A percentile compares a stretch with the other conserved stretches of the same genome.
Conservation (phyloP, 2,329 filamentous ascomycete genomes). For the Blumeria hordei region DNA sequence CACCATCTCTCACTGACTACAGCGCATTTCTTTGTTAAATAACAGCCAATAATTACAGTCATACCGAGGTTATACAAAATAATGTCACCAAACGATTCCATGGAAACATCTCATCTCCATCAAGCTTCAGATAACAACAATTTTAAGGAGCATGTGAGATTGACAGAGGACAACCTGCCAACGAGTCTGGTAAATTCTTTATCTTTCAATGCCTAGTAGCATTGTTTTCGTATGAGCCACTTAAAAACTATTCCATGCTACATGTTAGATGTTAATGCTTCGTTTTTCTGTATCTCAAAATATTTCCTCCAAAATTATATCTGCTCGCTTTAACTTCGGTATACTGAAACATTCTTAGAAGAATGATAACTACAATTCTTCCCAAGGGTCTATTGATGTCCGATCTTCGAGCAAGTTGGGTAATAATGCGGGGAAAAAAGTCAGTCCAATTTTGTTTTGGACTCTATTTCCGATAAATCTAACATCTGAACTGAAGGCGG, state of each 20-base stretch:
- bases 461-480: constrained; percentile 2
- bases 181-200: constrained; percentile 1
- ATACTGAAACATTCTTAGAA: constrained; percentile 6
- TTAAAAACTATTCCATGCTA: not conserved
- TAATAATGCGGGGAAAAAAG: constrained; percentile 29
- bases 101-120: constrained; percentile 20
- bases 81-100: constrained; percentile 20
- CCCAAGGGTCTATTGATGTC: constrained; percentile 18
- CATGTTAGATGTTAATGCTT: not conserved
- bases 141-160: constrained; percentile 16
- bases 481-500: constrained; percentile 21
- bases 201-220: not conserved
- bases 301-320: not conserved
- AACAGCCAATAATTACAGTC: not conserved
- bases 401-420: constrained; percentile 29
- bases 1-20: constrained; percentile 3
- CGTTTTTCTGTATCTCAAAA: not conserved
- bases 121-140: constrained; percentile 16
- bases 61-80: constrained; percentile 5
- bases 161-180: constrained; percentile 8
- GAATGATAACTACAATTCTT: constrained; percentile 7
- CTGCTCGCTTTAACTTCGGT: not conserved
- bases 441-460: constrained; percentile 12
- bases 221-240: not conserved
- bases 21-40: constrained; percentile 10